A percentile compares a stretch with the other conserved stretches of the same genome.
Evolutionary conservation across 176 grass and related monocot genomes (phyloP).

Genomic region (Guadua angustifolia): DNA sequence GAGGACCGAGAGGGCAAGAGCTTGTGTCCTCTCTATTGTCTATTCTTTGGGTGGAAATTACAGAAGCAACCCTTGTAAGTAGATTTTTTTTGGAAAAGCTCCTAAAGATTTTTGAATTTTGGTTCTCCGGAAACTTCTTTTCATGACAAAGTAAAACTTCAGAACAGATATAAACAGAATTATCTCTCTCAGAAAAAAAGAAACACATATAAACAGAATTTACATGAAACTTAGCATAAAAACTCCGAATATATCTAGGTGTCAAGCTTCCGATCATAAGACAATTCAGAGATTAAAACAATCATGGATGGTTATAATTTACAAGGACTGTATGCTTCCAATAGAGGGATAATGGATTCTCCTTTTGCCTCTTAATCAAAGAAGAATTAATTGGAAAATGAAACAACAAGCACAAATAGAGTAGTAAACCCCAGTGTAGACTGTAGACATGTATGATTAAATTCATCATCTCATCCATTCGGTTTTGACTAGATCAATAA

Average conservation of each 20-base stretch:
- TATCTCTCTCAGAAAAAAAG: no score
- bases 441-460: no score
- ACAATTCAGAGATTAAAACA: no score
- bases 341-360: no score
- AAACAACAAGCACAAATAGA: neutral
- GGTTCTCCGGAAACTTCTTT: neutral
- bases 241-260: no score
- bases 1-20: neutral
- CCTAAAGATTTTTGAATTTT: neutral
- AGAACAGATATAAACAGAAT: neutral
- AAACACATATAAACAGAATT: neutral
- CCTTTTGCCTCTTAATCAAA: neutral
- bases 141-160: neutral
- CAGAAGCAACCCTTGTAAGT: constrained; percentile 15
- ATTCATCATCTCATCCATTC: no score
- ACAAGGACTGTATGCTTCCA: no score
- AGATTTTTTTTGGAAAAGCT: neutral
- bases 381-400: neutral
- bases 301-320: no score
- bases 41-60: constrained; percentile 1
- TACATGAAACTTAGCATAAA: neutral
- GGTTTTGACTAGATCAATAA: no score
- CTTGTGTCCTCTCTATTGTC: neutral
- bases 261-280: no score
- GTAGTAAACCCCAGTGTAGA: neutral